Evolutionary conservation across 352 stramenopile genomes (phyloP).

Genomic region (Globisporangium alternatum): DNA sequence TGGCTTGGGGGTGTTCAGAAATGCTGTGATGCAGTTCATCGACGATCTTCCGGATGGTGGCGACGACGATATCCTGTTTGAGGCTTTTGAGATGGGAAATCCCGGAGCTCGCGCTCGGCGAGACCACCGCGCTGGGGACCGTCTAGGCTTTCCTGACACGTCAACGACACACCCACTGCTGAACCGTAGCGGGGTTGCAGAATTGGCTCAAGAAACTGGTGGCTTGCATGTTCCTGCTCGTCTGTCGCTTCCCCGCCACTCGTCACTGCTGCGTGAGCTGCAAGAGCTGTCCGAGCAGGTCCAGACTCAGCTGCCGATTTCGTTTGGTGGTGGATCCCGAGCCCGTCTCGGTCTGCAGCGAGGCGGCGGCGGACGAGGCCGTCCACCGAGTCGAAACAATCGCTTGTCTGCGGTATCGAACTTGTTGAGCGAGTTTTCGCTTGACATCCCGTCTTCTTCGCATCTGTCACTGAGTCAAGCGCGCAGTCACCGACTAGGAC

Average conservation of each 20-base stretch:
- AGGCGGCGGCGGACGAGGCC: slow-evolving; percentile 36
- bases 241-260: slow-evolving; percentile 56
- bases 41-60: slow-evolving; percentile 53
- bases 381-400: slow-evolving; percentile 59
- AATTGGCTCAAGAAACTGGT: slow-evolving; percentile 11
- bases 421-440: slow-evolving; percentile 77
- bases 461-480: slow-evolving; percentile 33
- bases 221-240: slow-evolving; percentile 35
- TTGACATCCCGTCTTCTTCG: slow-evolving; percentile 62
- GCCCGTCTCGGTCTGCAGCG: slow-evolving; percentile 34
- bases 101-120: slow-evolving; percentile 32
- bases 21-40: slow-evolving; percentile 47
- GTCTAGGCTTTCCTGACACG: slow-evolving; percentile 2
- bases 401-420: slow-evolving; percentile 71
- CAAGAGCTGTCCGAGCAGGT: slow-evolving; percentile 77
- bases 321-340: slow-evolving; percentile 21
- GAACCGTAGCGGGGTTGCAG: slow-evolving; percentile 21
- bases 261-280: slow-evolving; percentile 68
- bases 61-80: slow-evolving; percentile 55
- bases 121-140: slow-evolving; percentile 26
- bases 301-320: slow-evolving; percentile 56
- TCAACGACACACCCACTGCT: slow-evolving; percentile 38
- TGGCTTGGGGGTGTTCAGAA: slow-evolving; percentile 8
- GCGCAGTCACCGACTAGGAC: slow-evolving; percentile 24
- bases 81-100: slow-evolving; percentile 45